Base-by-base conservation (phyloP, 1,139 yeast genomes). In the Yamadazyma siamensis region DNA sequence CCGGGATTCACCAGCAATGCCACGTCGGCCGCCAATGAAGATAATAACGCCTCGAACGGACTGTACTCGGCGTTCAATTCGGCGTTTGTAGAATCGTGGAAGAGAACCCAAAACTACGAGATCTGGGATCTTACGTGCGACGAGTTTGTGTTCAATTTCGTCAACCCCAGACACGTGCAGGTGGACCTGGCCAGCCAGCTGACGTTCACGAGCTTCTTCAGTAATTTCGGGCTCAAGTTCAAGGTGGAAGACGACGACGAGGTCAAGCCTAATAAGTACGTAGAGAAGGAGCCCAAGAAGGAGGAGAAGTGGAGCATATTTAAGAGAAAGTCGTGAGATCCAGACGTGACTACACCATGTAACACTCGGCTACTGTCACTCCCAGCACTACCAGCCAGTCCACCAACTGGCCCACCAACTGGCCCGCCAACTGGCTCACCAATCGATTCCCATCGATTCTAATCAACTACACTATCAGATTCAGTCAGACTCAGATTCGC, bases 121-220 rank as follows among this genome's bases (percentile, higher is more conserved):
- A 71, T 87, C 6, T 91, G 94, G 74, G 71, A 83, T 47, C 47
- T 60, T 16, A 69, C 67, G 41, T 86, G 96, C 2, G 97, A 89
- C 52, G 94, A 86, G 49, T 89, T 89, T 47, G 66, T 91, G 20
- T 89, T 89, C 61, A 94, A 88, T 49, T 77, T 91, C 40, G 79
- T 87, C 34, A 86, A 80, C 38, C 96, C 96, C 1, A 69, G 71
- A 36, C 96, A 89, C 54, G 52, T 77, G 31, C 46, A 41, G 34
- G 48, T 44, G 8, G 48, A 44, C 27, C 23, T 40, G 5, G 31
- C 19, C 4, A 35, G 28, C 25, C 40, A 36, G 22, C 44, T 40
- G 43, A 18, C 39, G 4, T 25, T 44, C 6, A 20, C 36, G 15
- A 52, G 49, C 35, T 57, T 61, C 37, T 58, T 61, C 40, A 54